These are phyloP conservation scores for Sporothrix phasma DNA, from an alignment of 2,329 filamentous ascomycete genomes.

Conservation along the genomic window DNA sequence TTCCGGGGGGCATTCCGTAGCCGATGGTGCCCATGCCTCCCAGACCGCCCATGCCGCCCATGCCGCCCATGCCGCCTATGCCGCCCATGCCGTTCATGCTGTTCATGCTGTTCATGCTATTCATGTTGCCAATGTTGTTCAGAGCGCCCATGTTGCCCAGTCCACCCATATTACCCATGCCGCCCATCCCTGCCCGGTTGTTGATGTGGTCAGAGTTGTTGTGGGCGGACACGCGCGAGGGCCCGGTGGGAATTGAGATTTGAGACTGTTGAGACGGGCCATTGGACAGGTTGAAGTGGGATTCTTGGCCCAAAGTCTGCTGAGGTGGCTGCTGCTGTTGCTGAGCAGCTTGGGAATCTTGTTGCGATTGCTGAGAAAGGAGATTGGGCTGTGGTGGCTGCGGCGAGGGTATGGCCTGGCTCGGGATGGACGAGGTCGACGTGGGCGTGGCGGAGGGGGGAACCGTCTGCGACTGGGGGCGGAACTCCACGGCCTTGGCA, in stretches of 20 bases:
- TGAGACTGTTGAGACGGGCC: slow-evolving; percentile 13
- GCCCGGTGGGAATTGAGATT: slow-evolving; percentile 15
- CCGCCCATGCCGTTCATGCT: slow-evolving; percentile 43
- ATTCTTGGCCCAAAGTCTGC: background rate
- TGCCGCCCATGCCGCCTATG: slow-evolving; percentile 30
- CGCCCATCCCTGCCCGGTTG: background rate
- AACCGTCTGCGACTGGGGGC: slow-evolving; percentile 14
- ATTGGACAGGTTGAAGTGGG: slow-evolving; percentile 7
- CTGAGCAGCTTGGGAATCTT: background rate
- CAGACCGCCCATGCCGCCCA: slow-evolving; percentile 26
- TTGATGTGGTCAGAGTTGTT: background rate
- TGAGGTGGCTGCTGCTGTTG: slow-evolving; percentile 7
- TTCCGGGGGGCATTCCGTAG: slow-evolving; percentile 6
- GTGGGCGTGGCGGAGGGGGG: slow-evolving; percentile 12
- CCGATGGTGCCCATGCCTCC: slow-evolving; percentile 27
- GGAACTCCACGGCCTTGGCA: slow-evolving; percentile 19
- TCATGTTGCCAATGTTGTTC: slow-evolving; percentile 34
- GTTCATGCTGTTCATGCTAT: slow-evolving; percentile 31
- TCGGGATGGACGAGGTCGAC: slow-evolving; percentile 7
- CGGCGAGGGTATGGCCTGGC: slow-evolving; percentile 11
- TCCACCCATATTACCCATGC: slow-evolving; percentile 29
- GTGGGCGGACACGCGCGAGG: slow-evolving; percentile 12
- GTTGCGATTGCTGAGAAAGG: slow-evolving; percentile 5
- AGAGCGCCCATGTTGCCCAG: slow-evolving; percentile 20
- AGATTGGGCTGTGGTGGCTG: slow-evolving; percentile 6